These are phyloP conservation scores for Sonneratia alba DNA, from an alignment of 345 rosid species.

Conservation along the genomic window DNA sequence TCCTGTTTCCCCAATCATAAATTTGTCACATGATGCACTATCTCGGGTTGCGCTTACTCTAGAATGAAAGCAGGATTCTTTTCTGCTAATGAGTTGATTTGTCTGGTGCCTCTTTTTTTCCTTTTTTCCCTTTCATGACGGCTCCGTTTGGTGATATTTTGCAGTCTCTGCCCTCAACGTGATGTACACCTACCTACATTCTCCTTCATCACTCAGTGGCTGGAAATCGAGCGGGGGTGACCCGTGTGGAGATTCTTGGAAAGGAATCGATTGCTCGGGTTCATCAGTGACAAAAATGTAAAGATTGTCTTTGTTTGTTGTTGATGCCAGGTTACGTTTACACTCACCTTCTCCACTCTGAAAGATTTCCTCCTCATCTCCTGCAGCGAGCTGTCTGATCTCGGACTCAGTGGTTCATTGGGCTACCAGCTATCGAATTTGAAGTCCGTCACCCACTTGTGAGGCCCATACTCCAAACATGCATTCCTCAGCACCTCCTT, in stretches of 20 bases:
- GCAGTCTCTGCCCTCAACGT: slow-evolving; percentile 82
- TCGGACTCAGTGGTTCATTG: slow-evolving; percentile 67
- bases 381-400: slow-evolving; percentile 63
- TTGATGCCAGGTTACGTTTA: neutral
- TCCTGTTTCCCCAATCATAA: no score
- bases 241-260: slow-evolving; percentile 84
- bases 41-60: neutral
- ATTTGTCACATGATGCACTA: neutral
- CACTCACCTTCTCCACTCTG: neutral
- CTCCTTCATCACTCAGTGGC: slow-evolving; percentile 55
- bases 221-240: slow-evolving; percentile 81
- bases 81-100: neutral
- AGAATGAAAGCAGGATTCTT: neutral
- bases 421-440: slow-evolving; percentile 78
- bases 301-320: neutral
- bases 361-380: slow-evolving; percentile 1
- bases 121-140: neutral
- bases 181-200: slow-evolving; percentile 69
- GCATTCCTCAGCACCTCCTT: slow-evolving; percentile 6
- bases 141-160: slow-evolving; percentile 9
- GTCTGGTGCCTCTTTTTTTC: neutral
- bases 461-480: slow-evolving; percentile 20
- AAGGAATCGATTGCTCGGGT: slow-evolving; percentile 79
- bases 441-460: slow-evolving; percentile 80
- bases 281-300: slow-evolving; percentile 76